These are phyloP conservation scores for Amanita polypyramis DNA, from an alignment of 768 basidiomycete species.

Conservation along the genomic window DNA sequence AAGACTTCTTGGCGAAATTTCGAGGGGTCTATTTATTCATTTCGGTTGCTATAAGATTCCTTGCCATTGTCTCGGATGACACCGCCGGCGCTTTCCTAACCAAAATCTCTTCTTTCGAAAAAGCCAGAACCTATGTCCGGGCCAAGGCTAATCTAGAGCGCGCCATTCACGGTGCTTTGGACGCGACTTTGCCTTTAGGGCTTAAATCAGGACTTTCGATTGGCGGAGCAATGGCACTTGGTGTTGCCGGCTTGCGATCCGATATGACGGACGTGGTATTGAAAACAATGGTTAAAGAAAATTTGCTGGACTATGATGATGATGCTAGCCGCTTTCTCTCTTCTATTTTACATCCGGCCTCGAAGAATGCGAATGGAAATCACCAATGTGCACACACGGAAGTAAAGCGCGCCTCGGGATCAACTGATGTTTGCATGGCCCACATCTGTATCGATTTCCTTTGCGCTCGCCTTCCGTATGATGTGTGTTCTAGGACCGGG, in stretches of 20 bases:
- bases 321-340: background rate
- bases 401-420: background rate
- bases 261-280: background rate
- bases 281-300: background rate
- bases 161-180: background rate
- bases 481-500: background rate
- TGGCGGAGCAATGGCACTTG: slow-evolving; percentile 2
- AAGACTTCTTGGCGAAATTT: background rate
- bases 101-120: background rate
- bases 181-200: background rate
- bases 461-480: background rate
- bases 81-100: slow-evolving; percentile 1
- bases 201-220: slow-evolving; percentile 1
- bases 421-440: background rate
- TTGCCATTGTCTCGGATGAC: background rate
- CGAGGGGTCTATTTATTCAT: background rate
- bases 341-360: background rate
- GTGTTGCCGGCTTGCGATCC: background rate
- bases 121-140: background rate
- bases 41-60: slow-evolving; percentile 1
- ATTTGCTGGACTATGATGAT: background rate
- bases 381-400: background rate
- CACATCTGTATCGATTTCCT: slow-evolving; percentile 3
- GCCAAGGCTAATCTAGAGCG: background rate
- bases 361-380: background rate